These are phyloP conservation scores for Phytophthora agathidicida DNA, from an alignment of 352 stramenopile species.

Conservation along the genomic window DNA sequence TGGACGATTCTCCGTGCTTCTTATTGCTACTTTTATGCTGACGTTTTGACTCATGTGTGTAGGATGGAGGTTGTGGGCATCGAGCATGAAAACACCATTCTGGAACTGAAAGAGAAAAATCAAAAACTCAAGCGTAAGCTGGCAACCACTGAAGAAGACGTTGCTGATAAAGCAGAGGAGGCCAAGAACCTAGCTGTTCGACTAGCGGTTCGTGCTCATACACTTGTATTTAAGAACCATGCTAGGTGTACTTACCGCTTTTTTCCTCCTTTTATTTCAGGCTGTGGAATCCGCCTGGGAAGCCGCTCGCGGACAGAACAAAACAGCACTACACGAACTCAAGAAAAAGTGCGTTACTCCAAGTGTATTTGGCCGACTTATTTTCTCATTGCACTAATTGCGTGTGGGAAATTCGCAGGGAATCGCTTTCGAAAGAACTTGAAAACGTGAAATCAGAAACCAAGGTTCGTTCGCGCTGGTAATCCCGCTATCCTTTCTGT, in stretches of 20 bases:
- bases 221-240: neutral
- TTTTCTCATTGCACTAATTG: neutral
- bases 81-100: constrained; percentile 74
- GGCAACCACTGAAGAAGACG: constrained; percentile 47
- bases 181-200: constrained; percentile 70
- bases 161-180: constrained; percentile 65
- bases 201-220: constrained; percentile 52
- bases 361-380: neutral
- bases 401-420: constrained; percentile 19
- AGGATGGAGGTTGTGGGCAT: constrained; percentile 76
- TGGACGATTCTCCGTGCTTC: neutral
- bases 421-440: constrained; percentile 71
- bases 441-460: constrained; percentile 70
- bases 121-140: constrained; percentile 78
- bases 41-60: constrained; percentile 1
- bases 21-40: neutral
- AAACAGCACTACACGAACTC: constrained; percentile 73
- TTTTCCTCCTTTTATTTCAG: constrained; percentile 21
- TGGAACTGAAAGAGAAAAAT: constrained; percentile 78
- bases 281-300: constrained; percentile 84
- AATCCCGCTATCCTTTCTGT: too few relatives aligned
- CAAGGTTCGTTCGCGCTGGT: constrained; percentile 38
- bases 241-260: neutral
- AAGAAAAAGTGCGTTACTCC: constrained; percentile 64
- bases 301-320: constrained; percentile 79